Evolutionary conservation across 768 basidiomycete species (phyloP), one percentile per base, ranked within the genome.

Genomic region (Kondoa subrosea): DNA sequence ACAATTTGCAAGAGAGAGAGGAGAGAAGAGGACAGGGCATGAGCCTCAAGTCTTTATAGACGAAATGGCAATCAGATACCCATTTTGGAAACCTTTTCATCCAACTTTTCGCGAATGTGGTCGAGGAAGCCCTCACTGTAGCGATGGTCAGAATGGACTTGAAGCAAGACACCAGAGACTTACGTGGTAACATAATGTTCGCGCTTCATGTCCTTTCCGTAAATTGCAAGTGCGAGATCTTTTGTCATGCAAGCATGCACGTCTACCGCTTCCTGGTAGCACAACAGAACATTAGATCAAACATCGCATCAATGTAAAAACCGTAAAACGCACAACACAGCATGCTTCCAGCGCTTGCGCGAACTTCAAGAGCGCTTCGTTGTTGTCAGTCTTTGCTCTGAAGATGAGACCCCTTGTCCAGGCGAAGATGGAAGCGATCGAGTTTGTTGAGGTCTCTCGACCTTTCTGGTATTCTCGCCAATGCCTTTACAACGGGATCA

Each of bases 401-500:
- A 71, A 70, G 4, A 89, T 79, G 56, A 99, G 82, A 0, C 93
- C 93, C 59, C 95, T 85, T 17, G 93, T 97, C 93, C 93, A 99
- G 4, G 93, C 93, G 74, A 92, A 97, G 80, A 99, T 96, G 67
- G 88, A 91, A 58, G 93, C 93, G 72, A 97, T 91, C 56, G 93
- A 92, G 83, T 99, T 99, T 60, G 93, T 99, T 67, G 89, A 91
- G 14, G 93, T 97, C 81, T 97, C 95, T 68, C 87, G 85, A 64
- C 93, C 93, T 81, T 96, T 93, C 78, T 97, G 93, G 77, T 84
- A 87, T 79, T 97, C 93, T 67, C 93, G 87, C 79, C 92, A 99
- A 80, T 97, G 93, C 50, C 93, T 1, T 92, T 95, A 67, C 29
- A 64, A 59, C 66, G 58, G 15, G 16, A 57, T 34, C 16, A 57